Percentiles rank a stretch among this genome's conserved stretches.
Evolutionary conservation across 805 yeast genomes (phyloP).

Genomic region (Cyberlindnera samutprakarnensis): DNA sequence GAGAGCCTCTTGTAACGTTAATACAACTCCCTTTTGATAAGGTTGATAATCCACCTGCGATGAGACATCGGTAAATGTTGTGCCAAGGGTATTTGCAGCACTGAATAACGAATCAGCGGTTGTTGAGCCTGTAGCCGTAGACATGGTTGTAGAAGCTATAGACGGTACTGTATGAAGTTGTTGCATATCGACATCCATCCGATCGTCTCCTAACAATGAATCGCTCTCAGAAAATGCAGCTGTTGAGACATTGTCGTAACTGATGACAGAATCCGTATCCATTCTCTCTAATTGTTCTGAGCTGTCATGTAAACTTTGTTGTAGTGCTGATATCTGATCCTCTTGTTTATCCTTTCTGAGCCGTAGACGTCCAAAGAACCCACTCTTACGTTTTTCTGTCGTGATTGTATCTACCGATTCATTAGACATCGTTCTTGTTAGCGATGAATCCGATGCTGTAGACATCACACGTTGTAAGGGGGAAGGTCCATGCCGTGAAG

Average conservation of each 20-base stretch:
- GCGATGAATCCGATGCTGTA: slow-evolving; percentile 18
- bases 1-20: slow-evolving; percentile 41
- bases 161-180: slow-evolving; percentile 21
- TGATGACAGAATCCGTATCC: too few species aligned
- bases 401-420: slow-evolving; percentile 16
- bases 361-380: slow-evolving; percentile 3
- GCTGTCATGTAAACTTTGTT: too few species aligned
- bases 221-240: too few species aligned
- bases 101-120: slow-evolving; percentile 15
- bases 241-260: too few species aligned
- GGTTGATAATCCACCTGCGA: slow-evolving; percentile 3
- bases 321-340: too few species aligned
- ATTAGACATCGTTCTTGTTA: slow-evolving; percentile 14
- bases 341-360: slow-evolving; percentile 1
- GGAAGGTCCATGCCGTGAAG: slow-evolving; percentile 20
- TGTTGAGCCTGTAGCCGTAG: slow-evolving; percentile 6
- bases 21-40: slow-evolving; percentile 6
- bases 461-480: slow-evolving; percentile 22
- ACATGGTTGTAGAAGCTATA: slow-evolving; percentile 6
- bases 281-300: too few species aligned
- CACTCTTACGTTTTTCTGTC: background rate
- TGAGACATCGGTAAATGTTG: slow-evolving; percentile 13
- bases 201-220: too few species aligned
- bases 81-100: slow-evolving; percentile 12
- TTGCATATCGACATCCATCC: too few species aligned